Evolutionary conservation across 169 alveolate species (phyloP).

Genomic region (Eimeria praecox): DNA sequence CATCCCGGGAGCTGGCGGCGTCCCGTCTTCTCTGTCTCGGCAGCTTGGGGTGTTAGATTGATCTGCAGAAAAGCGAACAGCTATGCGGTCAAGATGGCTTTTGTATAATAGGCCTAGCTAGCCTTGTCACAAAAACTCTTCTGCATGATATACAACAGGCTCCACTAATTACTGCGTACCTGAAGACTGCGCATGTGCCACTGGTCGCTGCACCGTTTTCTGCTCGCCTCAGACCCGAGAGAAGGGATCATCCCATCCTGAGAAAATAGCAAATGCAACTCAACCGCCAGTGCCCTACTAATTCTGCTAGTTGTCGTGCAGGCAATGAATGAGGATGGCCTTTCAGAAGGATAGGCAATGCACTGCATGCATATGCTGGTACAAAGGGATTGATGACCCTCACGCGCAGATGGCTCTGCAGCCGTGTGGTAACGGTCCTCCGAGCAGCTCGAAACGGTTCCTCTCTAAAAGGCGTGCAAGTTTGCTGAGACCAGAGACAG

Average conservation of each 20-base stretch:
- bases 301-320: background rate
- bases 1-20: conserved; percentile 48
- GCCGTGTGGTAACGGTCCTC: background rate
- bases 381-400: background rate
- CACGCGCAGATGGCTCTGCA: conserved; percentile 60
- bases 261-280: background rate
- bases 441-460: conserved; percentile 43
- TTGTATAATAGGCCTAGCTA: background rate
- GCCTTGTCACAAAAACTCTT: background rate
- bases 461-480: conserved; percentile 49
- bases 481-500: conserved; percentile 22
- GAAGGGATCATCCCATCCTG: conserved; percentile 63
- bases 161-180: conserved; percentile 1
- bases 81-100: background rate
- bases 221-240: background rate
- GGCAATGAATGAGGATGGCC: background rate
- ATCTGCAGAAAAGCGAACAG: background rate
- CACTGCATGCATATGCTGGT: background rate
- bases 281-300: background rate
- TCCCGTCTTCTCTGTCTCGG: background rate
- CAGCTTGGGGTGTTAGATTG: conserved; percentile 41
- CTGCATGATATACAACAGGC: background rate
- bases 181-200: conserved; percentile 63
- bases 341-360: background rate
- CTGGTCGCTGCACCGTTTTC: conserved; percentile 54